Evolutionary conservation across 139 green algal genomes (phyloP), one percentile per base, ranked within the genome.

Genomic region (Auxenochlorella pyrenoidosa): DNA sequence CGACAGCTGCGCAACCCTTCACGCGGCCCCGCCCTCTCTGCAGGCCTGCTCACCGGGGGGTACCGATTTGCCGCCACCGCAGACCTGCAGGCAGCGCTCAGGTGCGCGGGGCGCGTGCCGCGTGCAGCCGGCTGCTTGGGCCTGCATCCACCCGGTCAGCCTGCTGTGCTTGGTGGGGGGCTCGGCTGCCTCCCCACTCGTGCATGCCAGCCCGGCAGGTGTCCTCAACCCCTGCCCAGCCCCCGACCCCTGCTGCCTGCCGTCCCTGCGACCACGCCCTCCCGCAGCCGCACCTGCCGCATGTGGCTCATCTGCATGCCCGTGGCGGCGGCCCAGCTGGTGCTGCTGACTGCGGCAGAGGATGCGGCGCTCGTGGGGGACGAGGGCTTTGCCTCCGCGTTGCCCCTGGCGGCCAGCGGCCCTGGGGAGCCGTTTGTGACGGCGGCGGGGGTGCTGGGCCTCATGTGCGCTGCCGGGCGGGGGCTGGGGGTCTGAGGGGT

Each of bases 311-410:
- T 91, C 6, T 82, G 87, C 38, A 96, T 96, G 93, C 93, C 94
- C 0, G 89, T 97, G 22, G 89, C 91, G 8, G 94, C 94, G 15
- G 93, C 93, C 12, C 93, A 96, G 89, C 89, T 97, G 71, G 93
- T 97, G n/a, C 83, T 97, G 65, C 86, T 91, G 3, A 96, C 95
- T 1, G 95, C 95, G 32, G 88, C 89, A 43, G 94, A 97, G 79
- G 93, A 87, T 75, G 51, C 70, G 5, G 32, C 76, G 15, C 81
- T 96, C 0, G 94, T 97, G 10, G 91, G 88, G 0, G 84, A 80
- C 19, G 78, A 82, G 22, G 88, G 86, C 32, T 97, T 93, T 79
- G 94, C 88, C 8, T 65, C 38, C 4, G 77, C 72, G 38, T 78
- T 97, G 59, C 94, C 94, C 24, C 90, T 96, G 21, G 94, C 94